Conservation (phyloP, 768 basidiomycete species). For the Phlegmacium glaucopus region DNA sequence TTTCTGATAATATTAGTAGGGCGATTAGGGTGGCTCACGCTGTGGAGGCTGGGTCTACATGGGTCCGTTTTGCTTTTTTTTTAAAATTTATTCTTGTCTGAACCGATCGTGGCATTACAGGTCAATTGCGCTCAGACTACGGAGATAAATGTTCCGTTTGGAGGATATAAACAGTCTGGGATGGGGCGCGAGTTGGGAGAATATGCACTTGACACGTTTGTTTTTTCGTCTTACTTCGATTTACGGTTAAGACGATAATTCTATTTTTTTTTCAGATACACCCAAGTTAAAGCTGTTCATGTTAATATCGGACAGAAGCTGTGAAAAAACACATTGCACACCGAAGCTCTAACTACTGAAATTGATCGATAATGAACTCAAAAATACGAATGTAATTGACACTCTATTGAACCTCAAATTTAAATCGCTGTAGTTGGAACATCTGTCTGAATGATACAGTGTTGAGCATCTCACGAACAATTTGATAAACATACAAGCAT, state of each 20-base stretch:
- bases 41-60: slow-evolving; percentile 29
- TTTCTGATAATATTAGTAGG: slow-evolving; percentile 62
- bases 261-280: slow-evolving; percentile 36
- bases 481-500: neutral
- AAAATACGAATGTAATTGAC: too few species aligned
- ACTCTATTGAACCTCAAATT: too few species aligned
- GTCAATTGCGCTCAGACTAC: slow-evolving; percentile 42
- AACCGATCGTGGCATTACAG: slow-evolving; percentile 20
- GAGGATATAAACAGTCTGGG: slow-evolving; percentile 73
- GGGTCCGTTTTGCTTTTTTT: slow-evolving; percentile 6
- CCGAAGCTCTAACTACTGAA: too few species aligned
- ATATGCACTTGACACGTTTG: slow-evolving; percentile 54
- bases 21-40: slow-evolving; percentile 61
- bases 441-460: slow-evolving; percentile 78
- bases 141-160: slow-evolving; percentile 56
- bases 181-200: slow-evolving; percentile 72
- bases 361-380: too few species aligned
- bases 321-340: too few species aligned
- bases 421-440: slow-evolving; percentile 44
- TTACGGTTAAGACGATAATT: neutral
- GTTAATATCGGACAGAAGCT: too few species aligned
- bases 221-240: slow-evolving; percentile 8
- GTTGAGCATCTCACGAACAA: slow-evolving; percentile 48
- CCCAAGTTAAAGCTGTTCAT: too few species aligned
- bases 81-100: neutral